Evolutionary conservation across 306 rosid species (phyloP).

Genomic region (Citrullus amarus): DNA sequence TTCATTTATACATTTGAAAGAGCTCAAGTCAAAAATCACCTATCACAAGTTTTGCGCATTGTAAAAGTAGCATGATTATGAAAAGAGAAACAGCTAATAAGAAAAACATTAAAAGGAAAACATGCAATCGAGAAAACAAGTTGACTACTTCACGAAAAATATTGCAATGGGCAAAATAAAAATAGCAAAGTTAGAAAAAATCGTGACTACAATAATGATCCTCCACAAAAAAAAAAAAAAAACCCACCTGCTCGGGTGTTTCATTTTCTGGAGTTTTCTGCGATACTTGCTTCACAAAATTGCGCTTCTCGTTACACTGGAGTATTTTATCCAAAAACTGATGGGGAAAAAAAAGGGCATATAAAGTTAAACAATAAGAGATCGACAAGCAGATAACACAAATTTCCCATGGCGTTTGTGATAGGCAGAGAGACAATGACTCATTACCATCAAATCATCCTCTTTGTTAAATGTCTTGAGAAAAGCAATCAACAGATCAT

Average conservation of each 20-base stretch:
- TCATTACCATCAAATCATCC: conserved; percentile 47
- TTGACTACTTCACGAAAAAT: not conserved
- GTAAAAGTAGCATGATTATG: not conserved
- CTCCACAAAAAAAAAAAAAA: not conserved
- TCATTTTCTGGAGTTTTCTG: conserved; percentile 26
- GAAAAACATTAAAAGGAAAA: not conserved
- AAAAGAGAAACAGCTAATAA: not conserved
- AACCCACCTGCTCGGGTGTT: conserved; percentile 54
- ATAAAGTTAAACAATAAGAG: not conserved
- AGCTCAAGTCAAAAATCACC: not conserved
- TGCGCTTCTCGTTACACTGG: conserved; percentile 38
- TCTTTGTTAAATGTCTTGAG: conserved; percentile 44
- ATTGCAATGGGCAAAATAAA: not conserved
- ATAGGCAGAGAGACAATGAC: not conserved
- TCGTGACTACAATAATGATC: not conserved
- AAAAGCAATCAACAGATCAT: conserved; percentile 43
- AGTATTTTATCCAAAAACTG: conserved; percentile 50
- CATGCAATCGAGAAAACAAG: not conserved
- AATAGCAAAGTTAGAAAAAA: not conserved
- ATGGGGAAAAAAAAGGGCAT: not conserved
- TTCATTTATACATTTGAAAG: not conserved
- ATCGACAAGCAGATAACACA: not conserved
- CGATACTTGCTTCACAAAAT: conserved; percentile 20
- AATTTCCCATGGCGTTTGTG: not conserved
- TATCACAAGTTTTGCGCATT: not conserved